phyloP scores from a whole-genome alignment of 2,329 filamentous ascomycete species.

The Geosmithia putterillii region DNA sequence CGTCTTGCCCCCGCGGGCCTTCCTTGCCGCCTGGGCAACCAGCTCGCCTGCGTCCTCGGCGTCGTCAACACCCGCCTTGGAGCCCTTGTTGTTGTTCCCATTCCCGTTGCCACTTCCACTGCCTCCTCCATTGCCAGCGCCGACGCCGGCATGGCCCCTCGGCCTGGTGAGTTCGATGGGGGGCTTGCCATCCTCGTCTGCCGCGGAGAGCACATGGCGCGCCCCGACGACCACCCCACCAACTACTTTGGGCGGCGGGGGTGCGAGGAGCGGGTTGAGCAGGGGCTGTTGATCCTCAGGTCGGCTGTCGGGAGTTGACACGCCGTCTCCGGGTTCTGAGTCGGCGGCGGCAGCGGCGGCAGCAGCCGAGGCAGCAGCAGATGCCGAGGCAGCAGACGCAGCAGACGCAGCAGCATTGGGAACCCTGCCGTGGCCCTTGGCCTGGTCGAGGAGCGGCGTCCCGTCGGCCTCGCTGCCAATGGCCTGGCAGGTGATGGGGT shows the following conservation, averaged over 20 bases:
- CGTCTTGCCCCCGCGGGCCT: constrained; percentile 5
- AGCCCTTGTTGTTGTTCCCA: too few relatives aligned
- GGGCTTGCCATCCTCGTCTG: constrained; percentile 33
- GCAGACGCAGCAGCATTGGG: constrained; percentile 22
- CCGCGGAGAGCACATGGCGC: constrained; percentile 32
- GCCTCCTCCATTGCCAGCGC: background rate
- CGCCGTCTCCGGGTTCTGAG: background rate
- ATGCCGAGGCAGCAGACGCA: too few relatives aligned
- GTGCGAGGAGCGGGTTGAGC: background rate
- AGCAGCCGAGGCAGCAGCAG: constrained; percentile 8
- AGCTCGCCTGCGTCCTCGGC: constrained; percentile 24
- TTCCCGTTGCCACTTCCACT: constrained; percentile 37
- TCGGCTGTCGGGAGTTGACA: background rate
- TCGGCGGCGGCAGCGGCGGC: background rate
- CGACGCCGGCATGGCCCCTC: constrained; percentile 15
- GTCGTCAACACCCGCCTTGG: constrained; percentile 3
- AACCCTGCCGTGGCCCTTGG: constrained; percentile 13
- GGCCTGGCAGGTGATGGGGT: constrained; percentile 64
- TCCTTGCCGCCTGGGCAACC: constrained; percentile 26
- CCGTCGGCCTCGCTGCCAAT: constrained; percentile 42
- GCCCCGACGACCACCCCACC: constrained; percentile 42
- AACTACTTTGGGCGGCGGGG: constrained; percentile 19
- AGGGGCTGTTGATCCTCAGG: background rate
- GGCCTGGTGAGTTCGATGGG: constrained; percentile 32
- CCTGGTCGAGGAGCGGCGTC: constrained; percentile 21